phyloP scores from a whole-genome alignment of 2,329 filamentous ascomycete genomes.

The Phaeosphaeria sp. region DNA sequence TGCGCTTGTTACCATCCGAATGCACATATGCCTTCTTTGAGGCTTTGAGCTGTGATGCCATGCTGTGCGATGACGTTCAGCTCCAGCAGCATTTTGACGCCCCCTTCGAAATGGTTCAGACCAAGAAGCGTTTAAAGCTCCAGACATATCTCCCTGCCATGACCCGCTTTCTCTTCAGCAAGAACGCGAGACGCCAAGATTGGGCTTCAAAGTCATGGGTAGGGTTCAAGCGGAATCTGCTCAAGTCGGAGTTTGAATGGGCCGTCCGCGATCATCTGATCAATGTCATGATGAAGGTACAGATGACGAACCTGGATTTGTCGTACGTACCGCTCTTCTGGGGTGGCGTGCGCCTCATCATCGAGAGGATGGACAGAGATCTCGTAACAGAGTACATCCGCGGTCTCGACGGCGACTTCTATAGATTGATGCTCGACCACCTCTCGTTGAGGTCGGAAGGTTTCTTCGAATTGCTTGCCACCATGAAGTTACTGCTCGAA shows the following conservation, averaged over 20 bases:
- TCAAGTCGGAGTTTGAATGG: conserved; percentile 82
- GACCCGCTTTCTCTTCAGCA: conserved; percentile 82
- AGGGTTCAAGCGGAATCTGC: conserved; percentile 69
- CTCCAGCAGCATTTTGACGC: conserved; percentile 73
- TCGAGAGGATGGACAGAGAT: conserved; percentile 74
- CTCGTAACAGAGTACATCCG: conserved; percentile 80
- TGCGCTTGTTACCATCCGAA: conserved; percentile 60
- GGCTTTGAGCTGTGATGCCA: conserved; percentile 81
- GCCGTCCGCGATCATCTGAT: conserved; percentile 78
- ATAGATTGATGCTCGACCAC: conserved; percentile 68
- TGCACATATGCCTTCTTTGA: conserved; percentile 87
- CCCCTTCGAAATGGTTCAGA: conserved; percentile 82
- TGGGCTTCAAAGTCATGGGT: conserved; percentile 76
- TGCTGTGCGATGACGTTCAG: conserved; percentile 66
- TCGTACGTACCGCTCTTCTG: conserved; percentile 75
- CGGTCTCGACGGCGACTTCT: conserved; percentile 76
- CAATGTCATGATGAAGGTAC: conserved; percentile 69
- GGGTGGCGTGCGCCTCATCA: conserved; percentile 76
- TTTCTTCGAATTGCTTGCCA: conserved; percentile 72
- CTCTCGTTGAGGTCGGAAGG: conserved; percentile 61
- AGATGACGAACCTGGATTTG: conserved; percentile 59
- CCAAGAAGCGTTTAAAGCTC: conserved; percentile 79
- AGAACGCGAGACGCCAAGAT: conserved; percentile 65
- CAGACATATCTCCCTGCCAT: conserved; percentile 80
- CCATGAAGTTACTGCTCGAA: conserved; percentile 73